These are phyloP conservation scores for Abortiporus biennis DNA, from an alignment of 1,284 basidiomycete species.

Conservation along the genomic window DNA sequence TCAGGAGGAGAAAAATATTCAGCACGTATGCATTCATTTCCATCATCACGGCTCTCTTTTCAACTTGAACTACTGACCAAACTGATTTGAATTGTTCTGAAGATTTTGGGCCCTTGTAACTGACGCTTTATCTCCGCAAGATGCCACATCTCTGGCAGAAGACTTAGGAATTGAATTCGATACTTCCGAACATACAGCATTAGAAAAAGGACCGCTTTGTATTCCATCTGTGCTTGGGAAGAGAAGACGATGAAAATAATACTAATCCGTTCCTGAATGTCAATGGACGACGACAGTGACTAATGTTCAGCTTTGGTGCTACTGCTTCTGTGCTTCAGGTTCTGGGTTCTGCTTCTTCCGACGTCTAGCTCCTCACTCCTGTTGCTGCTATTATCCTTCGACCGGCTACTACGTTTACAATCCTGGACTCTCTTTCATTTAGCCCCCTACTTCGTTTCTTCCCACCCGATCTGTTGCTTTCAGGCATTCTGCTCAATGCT, in stretches of 20 bases:
- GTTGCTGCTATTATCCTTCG: too few species aligned
- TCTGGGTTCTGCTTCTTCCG: too few species aligned
- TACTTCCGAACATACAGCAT: slow-evolving; percentile 50
- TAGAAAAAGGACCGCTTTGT: slow-evolving; percentile 52
- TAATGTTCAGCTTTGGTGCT: too few species aligned
- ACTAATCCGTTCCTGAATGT: too few species aligned
- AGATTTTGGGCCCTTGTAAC: slow-evolving; percentile 73
- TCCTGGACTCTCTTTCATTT: too few species aligned
- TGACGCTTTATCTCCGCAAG: slow-evolving; percentile 58
- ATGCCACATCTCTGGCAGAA: slow-evolving; percentile 55
- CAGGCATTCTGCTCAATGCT: too few species aligned
- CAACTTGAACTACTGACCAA: neutral
- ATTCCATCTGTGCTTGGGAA: slow-evolving; percentile 16
- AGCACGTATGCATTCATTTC: slow-evolving; percentile 46
- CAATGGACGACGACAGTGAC: too few species aligned
- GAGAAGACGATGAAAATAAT: slow-evolving; percentile 14
- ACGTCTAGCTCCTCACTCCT: too few species aligned
- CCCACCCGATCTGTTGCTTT: too few species aligned
- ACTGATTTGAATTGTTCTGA: neutral
- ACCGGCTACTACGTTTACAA: too few species aligned
- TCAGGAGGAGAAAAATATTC: slow-evolving; percentile 61
- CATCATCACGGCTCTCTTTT: neutral
- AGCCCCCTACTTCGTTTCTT: too few species aligned
- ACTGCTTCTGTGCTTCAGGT: too few species aligned
- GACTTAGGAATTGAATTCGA: slow-evolving; percentile 74